These are phyloP conservation scores for Pseudoscleropodium purum DNA, from an alignment of 225 moss, liverwort and hornwort species.

Conservation along the genomic window DNA sequence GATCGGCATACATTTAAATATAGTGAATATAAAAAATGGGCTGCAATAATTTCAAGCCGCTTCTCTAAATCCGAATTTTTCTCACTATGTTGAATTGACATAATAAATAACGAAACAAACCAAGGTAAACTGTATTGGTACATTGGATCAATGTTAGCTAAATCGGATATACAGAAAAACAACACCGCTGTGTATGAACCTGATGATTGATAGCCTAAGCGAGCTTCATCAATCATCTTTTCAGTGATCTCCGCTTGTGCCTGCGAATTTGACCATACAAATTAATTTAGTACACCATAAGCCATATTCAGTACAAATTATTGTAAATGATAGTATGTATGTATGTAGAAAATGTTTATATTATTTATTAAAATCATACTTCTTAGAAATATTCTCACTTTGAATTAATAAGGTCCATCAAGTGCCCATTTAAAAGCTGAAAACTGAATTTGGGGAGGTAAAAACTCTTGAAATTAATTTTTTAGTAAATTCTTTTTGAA, in stretches of 20 bases:
- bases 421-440: too few relatives aligned
- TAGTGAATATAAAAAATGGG: constrained; percentile 68
- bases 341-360: neutral
- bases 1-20: constrained; percentile 88
- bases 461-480: too few relatives aligned
- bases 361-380: neutral
- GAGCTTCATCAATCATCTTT: constrained; percentile 77
- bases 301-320: neutral
- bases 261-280: neutral
- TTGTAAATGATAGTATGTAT: neutral
- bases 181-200: constrained; percentile 69
- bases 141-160: constrained; percentile 95
- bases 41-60: constrained; percentile 57
- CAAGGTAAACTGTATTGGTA: constrained; percentile 94
- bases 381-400: neutral
- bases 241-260: constrained; percentile 83
- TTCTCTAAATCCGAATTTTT: constrained; percentile 42
- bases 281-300: neutral
- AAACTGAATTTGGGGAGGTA: too few relatives aligned
- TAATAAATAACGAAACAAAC: constrained; percentile 74
- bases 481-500: too few relatives aligned
- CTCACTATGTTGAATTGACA: constrained; percentile 67
- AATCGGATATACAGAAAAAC: constrained; percentile 85
- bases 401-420: neutral
- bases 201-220: constrained; percentile 67